These are phyloP conservation scores for Barnettozyma californica DNA, from an alignment of 805 yeast species.

Conservation along the genomic window DNA sequence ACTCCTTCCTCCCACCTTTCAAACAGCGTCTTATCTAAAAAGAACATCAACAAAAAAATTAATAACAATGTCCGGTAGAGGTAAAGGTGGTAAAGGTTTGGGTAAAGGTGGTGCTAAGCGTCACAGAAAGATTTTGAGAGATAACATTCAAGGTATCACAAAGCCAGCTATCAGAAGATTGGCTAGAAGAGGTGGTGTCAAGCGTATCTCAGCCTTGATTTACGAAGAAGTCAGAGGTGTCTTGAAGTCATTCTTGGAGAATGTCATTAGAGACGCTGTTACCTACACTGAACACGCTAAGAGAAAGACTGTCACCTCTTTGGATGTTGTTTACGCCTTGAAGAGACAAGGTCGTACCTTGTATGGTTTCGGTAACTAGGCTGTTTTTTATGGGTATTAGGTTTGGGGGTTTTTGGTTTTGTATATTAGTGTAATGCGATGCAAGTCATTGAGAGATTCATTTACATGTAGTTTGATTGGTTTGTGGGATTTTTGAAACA, in stretches of 20 bases:
- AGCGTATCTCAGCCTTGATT: constrained; percentile 98
- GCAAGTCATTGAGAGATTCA: constrained; percentile 3
- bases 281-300: constrained; percentile 99
- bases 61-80: constrained; percentile 88
- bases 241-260: constrained; percentile 90
- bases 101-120: constrained; percentile 99
- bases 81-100: constrained; percentile 99
- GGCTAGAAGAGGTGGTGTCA: constrained; percentile 99
- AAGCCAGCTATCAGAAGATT: constrained; percentile 99
- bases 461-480: neutral
- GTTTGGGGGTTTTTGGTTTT: constrained; percentile 11
- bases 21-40: neutral
- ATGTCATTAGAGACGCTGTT: constrained; percentile 98
- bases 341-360: constrained; percentile 99
- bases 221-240: constrained; percentile 99
- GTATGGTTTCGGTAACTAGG: constrained; percentile 99
- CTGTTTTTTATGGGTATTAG: constrained; percentile 7
- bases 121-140: constrained; percentile 99
- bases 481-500: no score
- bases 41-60: constrained; percentile 12
- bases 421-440: constrained; percentile 10
- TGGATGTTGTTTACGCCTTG: constrained; percentile 97
- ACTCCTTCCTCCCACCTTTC: constrained; percentile 1
- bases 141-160: constrained; percentile 99
- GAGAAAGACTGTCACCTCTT: constrained; percentile 99